Percentiles rank a stretch among this genome's conserved stretches.
These are phyloP conservation scores for Neostapfia colusana DNA, from an alignment of 176 grass and related monocot genomes.

Conservation along the genomic window DNA sequence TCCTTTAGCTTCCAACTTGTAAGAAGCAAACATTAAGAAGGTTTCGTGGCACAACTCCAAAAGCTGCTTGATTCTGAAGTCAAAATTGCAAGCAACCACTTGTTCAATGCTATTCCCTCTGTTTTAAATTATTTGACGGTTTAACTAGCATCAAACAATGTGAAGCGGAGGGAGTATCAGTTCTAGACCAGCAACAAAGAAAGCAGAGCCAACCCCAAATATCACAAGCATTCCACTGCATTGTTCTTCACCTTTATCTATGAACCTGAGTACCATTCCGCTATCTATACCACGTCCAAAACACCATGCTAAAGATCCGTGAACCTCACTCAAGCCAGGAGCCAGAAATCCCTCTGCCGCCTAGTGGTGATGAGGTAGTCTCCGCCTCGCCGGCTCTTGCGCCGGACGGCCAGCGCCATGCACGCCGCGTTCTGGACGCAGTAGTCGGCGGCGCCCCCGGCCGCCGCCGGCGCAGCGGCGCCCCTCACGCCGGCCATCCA, in stretches of 20 bases:
- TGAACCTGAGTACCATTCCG: not conserved
- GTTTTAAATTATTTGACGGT: too few species aligned
- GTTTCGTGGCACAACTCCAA: not conserved
- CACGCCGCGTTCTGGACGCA: constrained; percentile 72
- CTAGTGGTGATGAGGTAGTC: constrained; percentile 84
- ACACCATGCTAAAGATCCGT: too few species aligned
- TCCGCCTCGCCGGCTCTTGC: constrained; percentile 63
- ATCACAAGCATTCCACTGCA: not conserved
- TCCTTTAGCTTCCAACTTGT: not conserved
- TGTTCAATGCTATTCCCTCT: too few species aligned
- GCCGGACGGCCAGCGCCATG: constrained; percentile 63
- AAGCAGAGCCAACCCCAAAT: constrained; percentile 22
- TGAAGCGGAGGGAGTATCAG: too few species aligned
- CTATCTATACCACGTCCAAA: not conserved
- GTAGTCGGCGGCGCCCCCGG: constrained; percentile 47
- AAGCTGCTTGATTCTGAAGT: not conserved
- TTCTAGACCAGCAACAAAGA: constrained; percentile 2
- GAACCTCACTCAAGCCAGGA: constrained; percentile 52
- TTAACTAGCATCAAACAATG: too few species aligned
- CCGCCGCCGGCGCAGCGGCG: not conserved
- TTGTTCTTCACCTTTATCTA: not conserved
- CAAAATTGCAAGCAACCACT: too few species aligned
- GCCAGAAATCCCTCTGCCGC: constrained; percentile 79
- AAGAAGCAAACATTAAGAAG: too few species aligned
- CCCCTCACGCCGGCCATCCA: constrained; percentile 43